A percentile compares a stretch with the other conserved stretches of the same genome.
Conservation (phyloP, 768 basidiomycete genomes). For the Hericium erinaceus region DNA sequence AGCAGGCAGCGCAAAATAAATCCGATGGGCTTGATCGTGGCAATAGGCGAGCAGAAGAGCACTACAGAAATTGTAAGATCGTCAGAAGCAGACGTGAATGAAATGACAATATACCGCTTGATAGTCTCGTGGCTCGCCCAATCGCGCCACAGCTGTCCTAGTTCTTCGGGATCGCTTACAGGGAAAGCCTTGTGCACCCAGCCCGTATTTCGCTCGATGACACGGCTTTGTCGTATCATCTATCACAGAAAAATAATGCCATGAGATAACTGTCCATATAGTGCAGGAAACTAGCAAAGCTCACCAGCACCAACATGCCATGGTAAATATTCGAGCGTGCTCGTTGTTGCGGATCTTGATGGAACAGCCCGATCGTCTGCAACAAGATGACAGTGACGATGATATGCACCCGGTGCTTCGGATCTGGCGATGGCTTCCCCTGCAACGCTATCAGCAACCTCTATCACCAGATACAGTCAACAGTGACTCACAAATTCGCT, state of each 20-base stretch:
- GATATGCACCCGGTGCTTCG: slow-evolving; percentile 23
- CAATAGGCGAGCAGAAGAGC: slow-evolving; percentile 35
- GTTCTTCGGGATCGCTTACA: slow-evolving; percentile 23
- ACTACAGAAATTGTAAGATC: slow-evolving; percentile 8
- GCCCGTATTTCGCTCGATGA: slow-evolving; percentile 32
- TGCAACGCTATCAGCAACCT: not conserved
- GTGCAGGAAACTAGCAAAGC: slow-evolving; percentile 1
- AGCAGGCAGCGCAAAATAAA: slow-evolving; percentile 42
- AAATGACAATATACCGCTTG: slow-evolving; percentile 35
- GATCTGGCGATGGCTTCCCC: slow-evolving; percentile 17
- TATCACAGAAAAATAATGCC: not conserved
- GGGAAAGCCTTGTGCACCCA: slow-evolving; percentile 30
- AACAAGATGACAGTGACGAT: slow-evolving; percentile 42
- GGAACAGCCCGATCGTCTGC: slow-evolving; percentile 50
- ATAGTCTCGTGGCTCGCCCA: slow-evolving; percentile 50
- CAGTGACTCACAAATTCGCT: slow-evolving; percentile 43
- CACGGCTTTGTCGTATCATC: slow-evolving; percentile 31
- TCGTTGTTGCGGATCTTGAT: slow-evolving; percentile 39
- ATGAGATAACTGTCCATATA: slow-evolving; percentile 1
- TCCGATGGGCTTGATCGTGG: slow-evolving; percentile 48
- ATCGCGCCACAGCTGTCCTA: slow-evolving; percentile 42
- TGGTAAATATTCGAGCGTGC: slow-evolving; percentile 45
- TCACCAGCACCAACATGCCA: slow-evolving; percentile 51
- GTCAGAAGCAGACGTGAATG: not conserved
- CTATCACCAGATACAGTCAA: not conserved